Evolutionary conservation across 2,329 filamentous ascomycete genomes (phyloP).

Genomic region (Calonectria fujianensis): DNA sequence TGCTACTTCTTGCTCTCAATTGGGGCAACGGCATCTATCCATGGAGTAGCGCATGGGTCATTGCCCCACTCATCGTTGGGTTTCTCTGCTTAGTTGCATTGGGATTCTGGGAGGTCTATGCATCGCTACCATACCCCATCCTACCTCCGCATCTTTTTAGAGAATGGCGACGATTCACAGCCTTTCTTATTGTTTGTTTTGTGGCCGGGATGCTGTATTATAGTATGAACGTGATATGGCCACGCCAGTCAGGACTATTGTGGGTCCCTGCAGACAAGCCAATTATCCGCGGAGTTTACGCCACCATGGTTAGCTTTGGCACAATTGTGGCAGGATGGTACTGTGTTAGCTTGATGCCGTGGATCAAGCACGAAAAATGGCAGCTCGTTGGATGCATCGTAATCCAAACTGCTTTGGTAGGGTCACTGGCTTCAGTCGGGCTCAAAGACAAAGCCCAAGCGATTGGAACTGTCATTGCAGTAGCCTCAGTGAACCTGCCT

Average conservation of each 20-base stretch:
- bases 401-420: conserved; percentile 58
- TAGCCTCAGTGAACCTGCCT: conserved; percentile 54
- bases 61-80: conserved; percentile 51
- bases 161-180: conserved; percentile 49
- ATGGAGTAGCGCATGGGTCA: conserved; percentile 50
- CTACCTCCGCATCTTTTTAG: conserved; percentile 52
- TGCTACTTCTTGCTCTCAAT: conserved; percentile 48
- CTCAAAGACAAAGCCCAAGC: conserved; percentile 57
- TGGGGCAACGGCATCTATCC: conserved; percentile 50
- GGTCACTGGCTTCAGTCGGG: conserved; percentile 57
- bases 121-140: conserved; percentile 48
- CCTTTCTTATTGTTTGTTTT: conserved; percentile 43
- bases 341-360: conserved; percentile 53
- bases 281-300: conserved; percentile 52
- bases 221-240: conserved; percentile 51
- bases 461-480: conserved; percentile 56
- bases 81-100: conserved; percentile 45
- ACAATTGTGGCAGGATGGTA: conserved; percentile 52
- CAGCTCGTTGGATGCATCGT: conserved; percentile 57
- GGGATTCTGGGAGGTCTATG: conserved; percentile 48
- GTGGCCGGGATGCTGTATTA: conserved; percentile 55
- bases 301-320: conserved; percentile 51
- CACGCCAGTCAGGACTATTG: conserved; percentile 50
- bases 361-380: conserved; percentile 54
- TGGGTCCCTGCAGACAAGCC: conserved; percentile 51